phyloP scores from a whole-genome alignment of 495 filamentous ascomycete species.

The Letharia lupina region DNA sequence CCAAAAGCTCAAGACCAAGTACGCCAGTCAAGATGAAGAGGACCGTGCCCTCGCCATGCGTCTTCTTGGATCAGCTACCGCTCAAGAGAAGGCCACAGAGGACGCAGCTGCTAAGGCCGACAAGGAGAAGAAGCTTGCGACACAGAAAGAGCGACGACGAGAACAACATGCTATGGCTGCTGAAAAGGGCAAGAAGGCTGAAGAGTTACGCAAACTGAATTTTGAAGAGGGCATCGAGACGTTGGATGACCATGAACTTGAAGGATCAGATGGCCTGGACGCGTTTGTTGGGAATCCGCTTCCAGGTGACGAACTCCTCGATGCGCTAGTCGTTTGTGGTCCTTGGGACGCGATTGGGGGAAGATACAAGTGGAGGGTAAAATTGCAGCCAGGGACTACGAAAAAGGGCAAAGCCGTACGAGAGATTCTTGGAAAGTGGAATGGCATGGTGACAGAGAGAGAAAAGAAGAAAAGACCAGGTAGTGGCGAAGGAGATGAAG shows the following conservation, averaged over 20 bases:
- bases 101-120: constrained; percentile 44
- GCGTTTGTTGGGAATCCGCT: constrained; percentile 67
- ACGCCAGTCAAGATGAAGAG: constrained; percentile 90
- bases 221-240: constrained; percentile 45
- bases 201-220: constrained; percentile 48
- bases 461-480: constrained; percentile 35
- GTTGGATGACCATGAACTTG: constrained; percentile 48
- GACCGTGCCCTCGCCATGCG: constrained; percentile 76
- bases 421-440: constrained; percentile 75
- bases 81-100: constrained; percentile 42
- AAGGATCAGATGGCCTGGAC: constrained; percentile 54
- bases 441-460: constrained; percentile 39
- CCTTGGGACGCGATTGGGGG: constrained; percentile 70
- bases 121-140: constrained; percentile 54
- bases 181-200: constrained; percentile 53
- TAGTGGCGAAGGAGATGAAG: constrained; percentile 41
- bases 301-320: constrained; percentile 79
- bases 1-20: constrained; percentile 83
- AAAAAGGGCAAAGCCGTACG: constrained; percentile 96
- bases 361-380: constrained; percentile 79
- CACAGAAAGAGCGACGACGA: constrained; percentile 59
- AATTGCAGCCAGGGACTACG: constrained; percentile 78
- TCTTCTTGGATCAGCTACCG: constrained; percentile 65
- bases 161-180: constrained; percentile 69
- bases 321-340: constrained; percentile 81